These are phyloP conservation scores for Ensete glaucum DNA, from an alignment of 176 grass and related monocot genomes.

Conservation along the genomic window DNA sequence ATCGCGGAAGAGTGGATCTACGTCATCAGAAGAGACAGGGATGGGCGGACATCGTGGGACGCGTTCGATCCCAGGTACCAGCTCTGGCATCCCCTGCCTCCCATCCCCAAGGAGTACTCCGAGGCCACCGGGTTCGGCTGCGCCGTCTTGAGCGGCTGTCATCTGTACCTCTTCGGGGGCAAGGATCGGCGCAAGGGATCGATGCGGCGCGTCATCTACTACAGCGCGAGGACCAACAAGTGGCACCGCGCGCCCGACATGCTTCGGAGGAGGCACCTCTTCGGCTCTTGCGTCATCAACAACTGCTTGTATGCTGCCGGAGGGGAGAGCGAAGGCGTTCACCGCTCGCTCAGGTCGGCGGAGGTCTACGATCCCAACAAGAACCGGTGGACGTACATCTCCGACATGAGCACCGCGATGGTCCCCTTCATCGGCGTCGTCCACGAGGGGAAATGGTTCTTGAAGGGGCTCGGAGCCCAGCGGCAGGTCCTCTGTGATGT, in stretches of 20 bases:
- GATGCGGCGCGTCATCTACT: constrained; percentile 70
- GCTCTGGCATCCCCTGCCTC: constrained; percentile 54
- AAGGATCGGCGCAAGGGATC: constrained; percentile 28
- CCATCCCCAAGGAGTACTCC: constrained; percentile 53
- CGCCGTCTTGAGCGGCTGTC: constrained; percentile 60
- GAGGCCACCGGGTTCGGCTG: constrained; percentile 50
- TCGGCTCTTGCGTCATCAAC: constrained; percentile 46
- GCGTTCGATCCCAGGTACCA: constrained; percentile 40
- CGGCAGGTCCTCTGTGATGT: constrained; percentile 53
- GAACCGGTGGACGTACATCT: constrained; percentile 66
- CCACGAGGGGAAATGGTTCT: constrained; percentile 59
- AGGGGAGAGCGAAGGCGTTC: constrained; percentile 40
- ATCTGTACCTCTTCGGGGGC: constrained; percentile 64
- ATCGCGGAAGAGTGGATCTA: constrained; percentile 66
- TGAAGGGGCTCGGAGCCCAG: constrained; percentile 51
- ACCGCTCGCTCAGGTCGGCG: constrained; percentile 29
- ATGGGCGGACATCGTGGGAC: constrained; percentile 46
- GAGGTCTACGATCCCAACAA: constrained; percentile 68
- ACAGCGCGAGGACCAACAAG: constrained; percentile 58
- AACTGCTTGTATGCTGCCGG: constrained; percentile 67
- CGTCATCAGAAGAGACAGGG: constrained; percentile 44
- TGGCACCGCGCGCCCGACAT: constrained; percentile 85
- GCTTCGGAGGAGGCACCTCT: constrained; percentile 54
- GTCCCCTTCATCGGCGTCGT: constrained; percentile 51
- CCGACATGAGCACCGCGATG: constrained; percentile 51